A percentile compares a stretch with the other conserved stretches of the same genome.
phyloP scores from a whole-genome alignment of 768 basidiomycete genomes.

The Russula abietina region DNA sequence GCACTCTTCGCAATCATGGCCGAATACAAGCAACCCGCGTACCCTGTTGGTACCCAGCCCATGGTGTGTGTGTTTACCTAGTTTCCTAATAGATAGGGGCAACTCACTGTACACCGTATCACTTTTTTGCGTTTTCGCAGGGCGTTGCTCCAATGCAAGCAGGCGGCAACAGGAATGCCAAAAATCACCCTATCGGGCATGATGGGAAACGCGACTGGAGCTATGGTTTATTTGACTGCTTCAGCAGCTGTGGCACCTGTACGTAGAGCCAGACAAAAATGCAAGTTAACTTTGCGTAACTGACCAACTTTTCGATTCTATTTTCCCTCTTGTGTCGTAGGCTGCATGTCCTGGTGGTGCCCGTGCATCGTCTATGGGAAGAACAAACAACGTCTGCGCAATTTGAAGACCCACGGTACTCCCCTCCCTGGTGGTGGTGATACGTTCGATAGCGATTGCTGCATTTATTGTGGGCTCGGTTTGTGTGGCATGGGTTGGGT shows the following conservation, averaged over 20 bases:
- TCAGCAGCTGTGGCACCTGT: neutral
- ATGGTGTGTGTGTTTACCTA: neutral
- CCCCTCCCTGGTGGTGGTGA: slow-evolving; percentile 38
- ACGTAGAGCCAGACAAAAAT: neutral
- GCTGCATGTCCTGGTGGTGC: slow-evolving; percentile 35
- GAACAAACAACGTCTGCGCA: slow-evolving; percentile 37
- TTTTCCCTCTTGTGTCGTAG: slow-evolving; percentile 28
- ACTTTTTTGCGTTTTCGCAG: neutral
- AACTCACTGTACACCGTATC: neutral
- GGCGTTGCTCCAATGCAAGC: neutral
- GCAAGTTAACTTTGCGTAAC: too few relatives aligned
- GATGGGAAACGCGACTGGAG: slow-evolving; percentile 34
- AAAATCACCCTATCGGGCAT: slow-evolving; percentile 25
- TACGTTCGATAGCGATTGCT: slow-evolving; percentile 34
- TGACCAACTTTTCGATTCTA: too few relatives aligned
- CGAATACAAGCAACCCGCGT: neutral
- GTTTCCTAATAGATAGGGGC: too few relatives aligned
- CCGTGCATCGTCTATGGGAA: slow-evolving; percentile 40
- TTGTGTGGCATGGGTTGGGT: slow-evolving; percentile 33
- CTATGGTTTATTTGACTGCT: slow-evolving; percentile 28
- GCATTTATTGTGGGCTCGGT: slow-evolving; percentile 32
- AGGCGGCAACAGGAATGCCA: slow-evolving; percentile 26
- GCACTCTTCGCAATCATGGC: neutral
- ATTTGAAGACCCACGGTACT: slow-evolving; percentile 34
- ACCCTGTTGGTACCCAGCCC: neutral